Percentiles rank a stretch among this genome's conserved stretches.
Evolutionary conservation across 345 rosid genomes (phyloP).

Genomic region (Trapa bicornis): DNA sequence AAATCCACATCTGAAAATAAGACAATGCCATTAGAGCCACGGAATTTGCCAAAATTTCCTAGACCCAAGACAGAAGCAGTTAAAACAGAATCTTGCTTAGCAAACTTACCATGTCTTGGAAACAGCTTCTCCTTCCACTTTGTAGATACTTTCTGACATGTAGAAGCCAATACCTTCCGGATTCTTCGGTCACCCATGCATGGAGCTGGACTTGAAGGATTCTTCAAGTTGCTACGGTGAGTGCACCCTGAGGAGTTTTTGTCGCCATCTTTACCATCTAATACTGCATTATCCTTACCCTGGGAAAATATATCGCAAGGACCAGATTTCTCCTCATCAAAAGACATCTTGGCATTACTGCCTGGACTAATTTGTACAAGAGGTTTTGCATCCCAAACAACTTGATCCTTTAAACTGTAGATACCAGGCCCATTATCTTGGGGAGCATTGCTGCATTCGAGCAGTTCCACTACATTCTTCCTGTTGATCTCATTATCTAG

Average conservation of each 20-base stretch:
- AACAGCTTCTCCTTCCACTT: slow-evolving; percentile 38
- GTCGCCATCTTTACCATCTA: slow-evolving; percentile 76
- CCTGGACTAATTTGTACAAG: slow-evolving; percentile 39
- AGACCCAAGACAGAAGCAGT: background rate
- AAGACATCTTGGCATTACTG: slow-evolving; percentile 31
- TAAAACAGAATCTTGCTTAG: background rate
- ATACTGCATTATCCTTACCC: slow-evolving; percentile 41
- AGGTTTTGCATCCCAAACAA: slow-evolving; percentile 46
- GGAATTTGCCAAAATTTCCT: no score
- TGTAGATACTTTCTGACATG: slow-evolving; percentile 49
- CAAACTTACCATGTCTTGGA: slow-evolving; percentile 38
- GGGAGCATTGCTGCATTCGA: slow-evolving; percentile 16
- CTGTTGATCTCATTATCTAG: slow-evolving; percentile 26
- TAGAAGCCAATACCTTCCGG: slow-evolving; percentile 78
- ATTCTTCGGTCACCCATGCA: slow-evolving; percentile 77
- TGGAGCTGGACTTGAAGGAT: slow-evolving; percentile 51
- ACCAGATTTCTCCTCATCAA: slow-evolving; percentile 18
- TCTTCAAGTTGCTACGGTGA: slow-evolving; percentile 41
- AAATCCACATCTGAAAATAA: slow-evolving; percentile 41
- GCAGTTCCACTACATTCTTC: slow-evolving; percentile 19
- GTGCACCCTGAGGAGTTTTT: slow-evolving; percentile 75
- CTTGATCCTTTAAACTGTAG: slow-evolving; percentile 29
- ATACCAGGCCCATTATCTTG: slow-evolving; percentile 17
- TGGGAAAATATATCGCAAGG: slow-evolving; percentile 26
- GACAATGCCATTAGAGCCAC: background rate